Base-by-base conservation (phyloP, 2,329 filamentous ascomycete species). In the Curvularia hawaiiensis region DNA sequence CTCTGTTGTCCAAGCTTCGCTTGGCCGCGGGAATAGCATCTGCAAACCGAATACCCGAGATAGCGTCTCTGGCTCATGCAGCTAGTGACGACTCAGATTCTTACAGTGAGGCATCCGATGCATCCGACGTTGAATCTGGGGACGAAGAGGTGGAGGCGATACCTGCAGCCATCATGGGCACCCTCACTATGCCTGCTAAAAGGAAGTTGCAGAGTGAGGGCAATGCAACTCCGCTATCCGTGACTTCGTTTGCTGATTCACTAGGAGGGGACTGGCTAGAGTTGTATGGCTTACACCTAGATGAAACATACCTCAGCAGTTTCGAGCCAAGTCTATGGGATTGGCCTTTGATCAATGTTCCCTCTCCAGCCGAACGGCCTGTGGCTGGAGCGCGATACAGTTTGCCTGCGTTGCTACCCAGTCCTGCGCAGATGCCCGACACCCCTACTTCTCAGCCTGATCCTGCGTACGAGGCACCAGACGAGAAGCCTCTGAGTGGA, bases 401-500 rank as follows among this genome's bases (percentile, higher is more conserved):
- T 50, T 59, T 74, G 40, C 70, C 72, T 35, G 52, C 64, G n/a
- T 66, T 75, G 28, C 66, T 70, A 12, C 66, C 69, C 8, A 51
- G 59, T 6, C 39, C 60, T 7, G 49, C 62, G 5, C 70, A 72
- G 8, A 63, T 73, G 51, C 72, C 74, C 4, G 68, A 66, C 43
- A 75, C 73, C 7, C 74, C 72, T 12, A 72, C 70, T 12, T 75
- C 74, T 24, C 72, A 71, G 51, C 62, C 71, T 14, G 74, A 75
- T 33, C 40, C 65, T 14, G 49, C 50, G 5, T 60, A 65, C 7
- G 71, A 74, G 3, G 20, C 60, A 12, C 53, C 60, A 24, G 73
- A 75, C 3, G 72, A 75, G 24, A 71, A 65, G 51, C 61, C 64
- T 1, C 31, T 72, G 45, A 74, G 66, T 52, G 85, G 88, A 53